A percentile compares a stretch with the other conserved stretches of the same genome.
phyloP scores from a whole-genome alignment of 208 protist species.

The Leishmania arabica region DNA sequence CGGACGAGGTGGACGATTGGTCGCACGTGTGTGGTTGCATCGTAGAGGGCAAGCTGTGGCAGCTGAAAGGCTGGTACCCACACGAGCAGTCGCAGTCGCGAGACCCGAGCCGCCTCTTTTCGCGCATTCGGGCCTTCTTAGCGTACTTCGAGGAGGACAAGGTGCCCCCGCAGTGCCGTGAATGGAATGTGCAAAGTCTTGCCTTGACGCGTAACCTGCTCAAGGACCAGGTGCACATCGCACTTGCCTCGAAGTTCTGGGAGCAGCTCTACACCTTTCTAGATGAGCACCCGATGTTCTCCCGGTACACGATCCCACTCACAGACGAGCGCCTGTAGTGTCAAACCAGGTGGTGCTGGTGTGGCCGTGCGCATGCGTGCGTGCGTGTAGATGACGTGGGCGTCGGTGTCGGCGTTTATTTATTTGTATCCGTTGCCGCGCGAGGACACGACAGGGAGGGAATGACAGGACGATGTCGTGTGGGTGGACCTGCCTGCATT shows the following conservation, averaged over 20 bases:
- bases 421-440: background rate
- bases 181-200: constrained; percentile 84
- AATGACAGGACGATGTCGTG: background rate
- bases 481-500: background rate
- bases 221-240: constrained; percentile 81
- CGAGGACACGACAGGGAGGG: background rate
- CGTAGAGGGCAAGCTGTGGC: constrained; percentile 78
- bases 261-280: constrained; percentile 83
- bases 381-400: background rate
- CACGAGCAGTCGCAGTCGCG: constrained; percentile 27
- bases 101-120: constrained; percentile 71
- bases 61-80: constrained; percentile 78
- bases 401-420: background rate
- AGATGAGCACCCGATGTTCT: constrained; percentile 79
- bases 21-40: constrained; percentile 86
- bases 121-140: constrained; percentile 73
- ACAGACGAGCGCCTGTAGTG: constrained; percentile 36
- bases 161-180: constrained; percentile 60
- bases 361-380: background rate
- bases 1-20: constrained; percentile 73
- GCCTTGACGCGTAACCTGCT: constrained; percentile 68
- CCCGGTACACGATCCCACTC: constrained; percentile 62
- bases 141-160: constrained; percentile 91
- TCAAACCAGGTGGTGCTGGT: background rate
- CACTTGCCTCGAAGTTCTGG: constrained; percentile 79